phyloP scores from a whole-genome alignment of 495 filamentous ascomycete genomes.

The Penicillium subrubescens region DNA sequence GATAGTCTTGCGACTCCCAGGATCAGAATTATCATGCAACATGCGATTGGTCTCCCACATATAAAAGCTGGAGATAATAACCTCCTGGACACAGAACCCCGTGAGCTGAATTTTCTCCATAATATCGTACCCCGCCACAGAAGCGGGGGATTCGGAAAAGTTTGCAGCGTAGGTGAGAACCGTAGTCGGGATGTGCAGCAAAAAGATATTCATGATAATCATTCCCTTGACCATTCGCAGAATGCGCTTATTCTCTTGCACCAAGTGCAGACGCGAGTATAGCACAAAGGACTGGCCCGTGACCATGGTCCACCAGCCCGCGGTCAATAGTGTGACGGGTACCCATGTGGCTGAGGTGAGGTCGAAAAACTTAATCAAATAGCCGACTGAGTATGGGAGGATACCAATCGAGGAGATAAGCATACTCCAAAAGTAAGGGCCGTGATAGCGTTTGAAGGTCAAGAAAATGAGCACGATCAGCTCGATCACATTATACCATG shows the following conservation, averaged over 20 bases:
- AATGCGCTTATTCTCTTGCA: slow-evolving; percentile 29
- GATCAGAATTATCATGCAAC: slow-evolving; percentile 28
- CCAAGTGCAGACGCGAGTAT: slow-evolving; percentile 44
- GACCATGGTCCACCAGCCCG: slow-evolving; percentile 46
- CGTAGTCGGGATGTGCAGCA: slow-evolving; percentile 40
- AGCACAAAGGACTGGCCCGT: slow-evolving; percentile 45
- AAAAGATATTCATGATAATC: slow-evolving; percentile 38
- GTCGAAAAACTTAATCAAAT: slow-evolving; percentile 42
- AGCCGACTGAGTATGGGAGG: slow-evolving; percentile 35
- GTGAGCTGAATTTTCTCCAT: slow-evolving; percentile 36
- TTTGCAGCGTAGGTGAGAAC: slow-evolving; percentile 36
- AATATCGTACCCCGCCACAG: slow-evolving; percentile 28
- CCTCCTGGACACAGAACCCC: slow-evolving; percentile 34
- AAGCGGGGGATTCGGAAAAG: slow-evolving; percentile 17
- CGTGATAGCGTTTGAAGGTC: slow-evolving; percentile 41
- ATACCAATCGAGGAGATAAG: slow-evolving; percentile 37
- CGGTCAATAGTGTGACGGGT: slow-evolving; percentile 33
- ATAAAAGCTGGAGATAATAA: slow-evolving; percentile 33
- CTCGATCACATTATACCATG: slow-evolving; percentile 44
- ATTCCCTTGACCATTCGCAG: slow-evolving; percentile 34
- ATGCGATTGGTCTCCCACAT: slow-evolving; percentile 37
- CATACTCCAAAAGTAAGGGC: slow-evolving; percentile 49
- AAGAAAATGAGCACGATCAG: slow-evolving; percentile 44
- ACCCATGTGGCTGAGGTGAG: slow-evolving; percentile 32
- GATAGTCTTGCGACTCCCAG: slow-evolving; percentile 29